phyloP scores from a whole-genome alignment of 1,139 yeast species.

The Geotrichum restrictum region DNA sequence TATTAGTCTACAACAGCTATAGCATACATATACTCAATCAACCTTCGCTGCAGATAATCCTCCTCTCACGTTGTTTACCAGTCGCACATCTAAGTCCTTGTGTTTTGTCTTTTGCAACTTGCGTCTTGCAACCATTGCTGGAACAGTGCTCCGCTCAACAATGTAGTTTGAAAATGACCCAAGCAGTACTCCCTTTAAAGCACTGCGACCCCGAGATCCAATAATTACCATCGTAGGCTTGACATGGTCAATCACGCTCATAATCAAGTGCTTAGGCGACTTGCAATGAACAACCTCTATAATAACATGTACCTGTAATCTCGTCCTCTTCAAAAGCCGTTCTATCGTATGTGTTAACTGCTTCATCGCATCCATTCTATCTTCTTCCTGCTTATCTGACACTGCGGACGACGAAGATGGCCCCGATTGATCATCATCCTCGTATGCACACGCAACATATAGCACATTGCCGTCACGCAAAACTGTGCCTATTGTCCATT shows the following conservation, averaged over 20 bases:
- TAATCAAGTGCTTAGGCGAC: slow-evolving; percentile 77
- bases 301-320: slow-evolving; percentile 70
- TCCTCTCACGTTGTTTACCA: slow-evolving; percentile 40
- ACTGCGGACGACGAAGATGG: slow-evolving; percentile 28
- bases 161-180: slow-evolving; percentile 75
- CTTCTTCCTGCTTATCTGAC: slow-evolving; percentile 43
- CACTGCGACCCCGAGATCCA: slow-evolving; percentile 74
- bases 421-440: slow-evolving; percentile 50
- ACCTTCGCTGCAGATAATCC: slow-evolving; percentile 31
- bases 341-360: slow-evolving; percentile 58
- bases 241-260: slow-evolving; percentile 76
- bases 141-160: slow-evolving; percentile 73
- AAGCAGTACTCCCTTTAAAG: slow-evolving; percentile 69
- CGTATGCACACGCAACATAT: slow-evolving; percentile 73
- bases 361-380: slow-evolving; percentile 56
- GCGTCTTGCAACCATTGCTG: slow-evolving; percentile 86
- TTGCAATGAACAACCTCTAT: slow-evolving; percentile 79
- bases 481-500: slow-evolving; percentile 86
- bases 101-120: slow-evolving; percentile 72
- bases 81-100: slow-evolving; percentile 44
- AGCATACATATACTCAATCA: no score
- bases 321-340: slow-evolving; percentile 62
- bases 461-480: slow-evolving; percentile 80
- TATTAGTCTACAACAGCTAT: background rate
- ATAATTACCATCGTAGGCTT: slow-evolving; percentile 81